Percentiles rank a stretch among this genome's conserved stretches.
phyloP scores from a whole-genome alignment of 177 flowering plant genomes.

The Vitis hybrid region DNA sequence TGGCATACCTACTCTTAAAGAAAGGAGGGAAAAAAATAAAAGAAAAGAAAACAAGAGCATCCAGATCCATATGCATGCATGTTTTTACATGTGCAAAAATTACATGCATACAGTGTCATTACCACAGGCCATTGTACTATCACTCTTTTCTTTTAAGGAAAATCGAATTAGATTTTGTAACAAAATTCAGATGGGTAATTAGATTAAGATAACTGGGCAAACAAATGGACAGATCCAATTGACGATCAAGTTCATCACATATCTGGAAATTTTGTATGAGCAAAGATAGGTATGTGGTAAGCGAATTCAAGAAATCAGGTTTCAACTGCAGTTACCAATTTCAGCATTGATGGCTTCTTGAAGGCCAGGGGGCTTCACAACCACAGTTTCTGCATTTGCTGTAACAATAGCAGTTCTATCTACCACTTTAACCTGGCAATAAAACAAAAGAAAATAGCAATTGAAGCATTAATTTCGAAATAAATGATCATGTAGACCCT shows the following conservation, averaged over 20 bases:
- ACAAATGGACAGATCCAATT: neutral
- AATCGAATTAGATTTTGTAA: no score
- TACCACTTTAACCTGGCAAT: slow-evolving; percentile 68
- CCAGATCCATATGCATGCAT: neutral
- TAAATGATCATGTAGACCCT: no score
- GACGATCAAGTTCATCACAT: neutral
- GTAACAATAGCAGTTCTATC: slow-evolving; percentile 78
- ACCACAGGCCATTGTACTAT: no score
- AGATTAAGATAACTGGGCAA: no score
- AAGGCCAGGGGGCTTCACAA: slow-evolving; percentile 68
- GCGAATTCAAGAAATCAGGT: neutral
- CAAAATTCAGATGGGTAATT: no score
- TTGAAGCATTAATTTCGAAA: slow-evolving; percentile 7
- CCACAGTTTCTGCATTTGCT: slow-evolving; percentile 83
- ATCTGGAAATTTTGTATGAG: no score
- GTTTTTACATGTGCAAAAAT: no score
- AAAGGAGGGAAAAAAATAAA: neutral
- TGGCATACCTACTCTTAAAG: neutral
- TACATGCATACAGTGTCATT: no score
- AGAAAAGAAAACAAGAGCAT: neutral
- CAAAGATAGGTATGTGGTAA: neutral
- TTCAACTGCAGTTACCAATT: slow-evolving; percentile 43
- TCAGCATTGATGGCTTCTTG: slow-evolving; percentile 83
- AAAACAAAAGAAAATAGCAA: neutral
- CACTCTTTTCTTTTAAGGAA: no score